Percentiles rank a stretch among this genome's conserved stretches.
Evolutionary conservation across 2,329 filamentous ascomycete species (phyloP).

Genomic region (Aspergillus phoenicis): DNA sequence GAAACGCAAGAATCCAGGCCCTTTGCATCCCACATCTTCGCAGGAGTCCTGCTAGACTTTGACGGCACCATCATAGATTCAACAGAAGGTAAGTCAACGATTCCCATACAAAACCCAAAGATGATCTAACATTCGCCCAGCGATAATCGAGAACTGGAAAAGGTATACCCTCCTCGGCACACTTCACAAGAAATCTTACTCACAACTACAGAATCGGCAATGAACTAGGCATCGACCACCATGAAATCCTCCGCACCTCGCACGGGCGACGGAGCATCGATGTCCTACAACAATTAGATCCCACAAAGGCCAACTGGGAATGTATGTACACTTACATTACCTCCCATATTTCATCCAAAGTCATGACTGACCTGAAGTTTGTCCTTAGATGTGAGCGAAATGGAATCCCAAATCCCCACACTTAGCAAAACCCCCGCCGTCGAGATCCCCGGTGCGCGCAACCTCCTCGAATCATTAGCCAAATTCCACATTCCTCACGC

Average conservation of each 20-base stretch:
- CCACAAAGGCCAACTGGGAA: constrained; percentile 9
- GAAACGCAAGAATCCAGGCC: not conserved
- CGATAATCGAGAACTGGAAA: constrained; percentile 10
- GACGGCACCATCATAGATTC: constrained; percentile 14
- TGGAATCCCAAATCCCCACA: constrained; percentile 4
- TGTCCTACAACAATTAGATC: not conserved
- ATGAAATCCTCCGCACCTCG: constrained; percentile 5
- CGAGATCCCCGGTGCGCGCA: constrained; percentile 7
- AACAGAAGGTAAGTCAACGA: not conserved
- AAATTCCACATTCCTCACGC: not conserved
- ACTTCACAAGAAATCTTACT: not conserved
- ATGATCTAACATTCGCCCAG: not conserved
- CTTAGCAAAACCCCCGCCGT: constrained; percentile 1
- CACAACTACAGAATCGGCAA: not conserved
- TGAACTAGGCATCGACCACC: constrained; percentile 7
- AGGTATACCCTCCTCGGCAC: not conserved
- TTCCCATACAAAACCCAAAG: too few relatives aligned
- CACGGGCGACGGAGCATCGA: constrained; percentile 13
- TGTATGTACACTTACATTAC: not conserved
- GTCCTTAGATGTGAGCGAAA: constrained; percentile 7
- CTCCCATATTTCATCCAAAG: too few relatives aligned
- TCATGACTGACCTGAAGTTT: not conserved
- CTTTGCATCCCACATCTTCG: not conserved
- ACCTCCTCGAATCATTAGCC: constrained; percentile 1
- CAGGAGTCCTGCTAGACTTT: constrained; percentile 9